A percentile compares a stretch with the other conserved stretches of the same genome.
phyloP scores from a whole-genome alignment of 305 asterid species.

The Stenogyne calaminthoides region DNA sequence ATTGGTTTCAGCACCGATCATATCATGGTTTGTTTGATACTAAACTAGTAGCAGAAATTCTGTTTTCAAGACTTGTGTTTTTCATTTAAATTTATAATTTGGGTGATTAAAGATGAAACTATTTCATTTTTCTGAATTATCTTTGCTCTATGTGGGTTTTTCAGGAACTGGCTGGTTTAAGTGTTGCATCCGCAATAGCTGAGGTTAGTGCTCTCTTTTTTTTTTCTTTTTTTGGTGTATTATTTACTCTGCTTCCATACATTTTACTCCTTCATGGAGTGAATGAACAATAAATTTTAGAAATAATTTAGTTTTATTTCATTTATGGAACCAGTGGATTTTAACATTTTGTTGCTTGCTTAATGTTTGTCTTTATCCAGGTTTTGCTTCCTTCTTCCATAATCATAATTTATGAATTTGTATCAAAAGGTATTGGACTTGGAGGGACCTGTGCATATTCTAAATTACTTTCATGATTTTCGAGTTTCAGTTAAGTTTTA shows the following conservation, averaged over 20 bases:
- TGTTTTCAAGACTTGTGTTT: not conserved
- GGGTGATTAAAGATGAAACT: not conserved
- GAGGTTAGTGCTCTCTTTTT: slow-evolving; percentile 47
- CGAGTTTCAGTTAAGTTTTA: not conserved
- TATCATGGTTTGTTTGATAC: slow-evolving; percentile 50
- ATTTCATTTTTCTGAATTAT: not conserved
- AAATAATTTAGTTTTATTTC: too few relatives aligned
- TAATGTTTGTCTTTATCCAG: not conserved
- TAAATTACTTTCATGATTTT: slow-evolving; percentile 18
- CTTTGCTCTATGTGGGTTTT: not conserved
- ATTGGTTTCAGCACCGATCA: slow-evolving; percentile 66
- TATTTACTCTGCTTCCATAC: not conserved
- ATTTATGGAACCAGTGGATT: not conserved
- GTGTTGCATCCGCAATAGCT: slow-evolving; percentile 70
- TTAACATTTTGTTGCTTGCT: not conserved
- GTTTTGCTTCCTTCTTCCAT: slow-evolving; percentile 20
- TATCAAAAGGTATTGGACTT: not conserved
- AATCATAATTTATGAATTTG: not conserved
- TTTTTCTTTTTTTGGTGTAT: not conserved
- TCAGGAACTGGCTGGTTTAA: slow-evolving; percentile 79
- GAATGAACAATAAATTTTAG: too few relatives aligned
- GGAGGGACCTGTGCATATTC: slow-evolving; percentile 4
- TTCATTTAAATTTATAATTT: not conserved
- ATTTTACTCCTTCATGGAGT: too few relatives aligned
- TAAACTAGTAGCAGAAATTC: not conserved